Evolutionary conservation across 331 rosid species (phyloP).

Genomic region (Arachis monticola): DNA sequence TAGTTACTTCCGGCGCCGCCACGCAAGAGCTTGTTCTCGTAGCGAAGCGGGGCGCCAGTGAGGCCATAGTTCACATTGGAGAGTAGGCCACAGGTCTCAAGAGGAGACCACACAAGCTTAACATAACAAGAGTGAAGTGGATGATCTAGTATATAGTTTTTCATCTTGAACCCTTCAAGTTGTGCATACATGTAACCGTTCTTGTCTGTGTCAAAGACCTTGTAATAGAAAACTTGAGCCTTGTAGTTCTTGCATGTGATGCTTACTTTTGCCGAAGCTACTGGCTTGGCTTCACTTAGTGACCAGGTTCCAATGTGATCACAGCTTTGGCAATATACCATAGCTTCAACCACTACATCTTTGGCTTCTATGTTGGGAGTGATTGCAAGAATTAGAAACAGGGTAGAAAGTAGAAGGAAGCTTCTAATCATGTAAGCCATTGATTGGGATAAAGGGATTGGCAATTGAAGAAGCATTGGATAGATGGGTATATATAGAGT

Average conservation of each 20-base stretch:
- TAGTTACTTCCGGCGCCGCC: slow-evolving; percentile 42
- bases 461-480: slow-evolving; percentile 10
- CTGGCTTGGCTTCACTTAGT: slow-evolving; percentile 56
- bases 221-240: slow-evolving; percentile 62
- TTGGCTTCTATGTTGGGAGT: slow-evolving; percentile 42
- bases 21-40: slow-evolving; percentile 49
- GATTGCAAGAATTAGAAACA: slow-evolving; percentile 44
- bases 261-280: slow-evolving; percentile 64
- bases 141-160: slow-evolving; percentile 53
- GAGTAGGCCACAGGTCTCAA: slow-evolving; percentile 54
- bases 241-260: slow-evolving; percentile 70
- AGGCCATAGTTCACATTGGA: slow-evolving; percentile 67
- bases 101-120: slow-evolving; percentile 68
- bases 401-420: slow-evolving; percentile 41
- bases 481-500: slow-evolving; percentile 28
- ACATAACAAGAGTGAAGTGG: slow-evolving; percentile 75
- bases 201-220: slow-evolving; percentile 58
- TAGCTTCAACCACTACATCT: slow-evolving; percentile 62
- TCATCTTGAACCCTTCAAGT: slow-evolving; percentile 59
- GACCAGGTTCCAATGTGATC: slow-evolving; percentile 64
- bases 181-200: slow-evolving; percentile 63
- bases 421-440: slow-evolving; percentile 55
- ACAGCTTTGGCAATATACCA: slow-evolving; percentile 78
- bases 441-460: slow-evolving; percentile 30
- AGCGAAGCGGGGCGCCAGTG: slow-evolving; percentile 63